These are phyloP conservation scores for Penicillium waksmanii DNA, from an alignment of 495 filamentous ascomycete species.

Conservation along the genomic window DNA sequence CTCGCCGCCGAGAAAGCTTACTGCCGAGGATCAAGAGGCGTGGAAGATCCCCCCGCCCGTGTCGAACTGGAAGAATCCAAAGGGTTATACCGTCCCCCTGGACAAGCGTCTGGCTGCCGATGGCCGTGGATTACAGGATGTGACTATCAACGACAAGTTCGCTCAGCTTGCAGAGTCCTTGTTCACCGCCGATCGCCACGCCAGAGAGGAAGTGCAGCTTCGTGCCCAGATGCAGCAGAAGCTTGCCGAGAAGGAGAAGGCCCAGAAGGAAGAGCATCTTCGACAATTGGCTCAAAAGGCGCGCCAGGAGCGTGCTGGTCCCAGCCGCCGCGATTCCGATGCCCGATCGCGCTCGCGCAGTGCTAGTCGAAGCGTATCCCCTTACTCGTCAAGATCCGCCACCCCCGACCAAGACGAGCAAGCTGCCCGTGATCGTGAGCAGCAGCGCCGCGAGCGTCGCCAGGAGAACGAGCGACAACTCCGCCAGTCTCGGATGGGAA, in stretches of 20 bases:
- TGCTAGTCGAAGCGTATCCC: slow-evolving; percentile 56
- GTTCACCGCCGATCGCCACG: slow-evolving; percentile 92
- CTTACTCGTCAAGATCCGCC: slow-evolving; percentile 61
- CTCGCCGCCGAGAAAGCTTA: slow-evolving; percentile 91
- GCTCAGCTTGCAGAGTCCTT: slow-evolving; percentile 94
- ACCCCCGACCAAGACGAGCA: slow-evolving; percentile 66
- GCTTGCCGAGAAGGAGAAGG: slow-evolving; percentile 94
- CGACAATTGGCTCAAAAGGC: slow-evolving; percentile 90
- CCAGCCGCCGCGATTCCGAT: slow-evolving; percentile 45
- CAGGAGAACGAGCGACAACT: slow-evolving; percentile 86
- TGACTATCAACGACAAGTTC: slow-evolving; percentile 98
- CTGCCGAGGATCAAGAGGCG: slow-evolving; percentile 94
- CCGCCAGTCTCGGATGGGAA: slow-evolving; percentile 93
- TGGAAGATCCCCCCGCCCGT: slow-evolving; percentile 96
- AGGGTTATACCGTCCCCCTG: slow-evolving; percentile 94
- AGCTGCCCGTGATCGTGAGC: slow-evolving; percentile 71
- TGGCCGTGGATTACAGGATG: slow-evolving; percentile 89
- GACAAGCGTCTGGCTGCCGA: slow-evolving; percentile 98
- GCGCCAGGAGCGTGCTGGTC: slow-evolving; percentile 71
- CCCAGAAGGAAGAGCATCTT: slow-evolving; percentile 90
- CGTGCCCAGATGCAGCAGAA: slow-evolving; percentile 94
- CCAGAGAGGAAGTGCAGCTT: slow-evolving; percentile 92
- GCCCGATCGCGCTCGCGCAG: slow-evolving; percentile 43
- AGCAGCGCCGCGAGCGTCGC: slow-evolving; percentile 74
- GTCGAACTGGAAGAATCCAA: slow-evolving; percentile 99